These are phyloP conservation scores for Leccinum aurantiacum DNA, from an alignment of 768 basidiomycete genomes.

Conservation along the genomic window DNA sequence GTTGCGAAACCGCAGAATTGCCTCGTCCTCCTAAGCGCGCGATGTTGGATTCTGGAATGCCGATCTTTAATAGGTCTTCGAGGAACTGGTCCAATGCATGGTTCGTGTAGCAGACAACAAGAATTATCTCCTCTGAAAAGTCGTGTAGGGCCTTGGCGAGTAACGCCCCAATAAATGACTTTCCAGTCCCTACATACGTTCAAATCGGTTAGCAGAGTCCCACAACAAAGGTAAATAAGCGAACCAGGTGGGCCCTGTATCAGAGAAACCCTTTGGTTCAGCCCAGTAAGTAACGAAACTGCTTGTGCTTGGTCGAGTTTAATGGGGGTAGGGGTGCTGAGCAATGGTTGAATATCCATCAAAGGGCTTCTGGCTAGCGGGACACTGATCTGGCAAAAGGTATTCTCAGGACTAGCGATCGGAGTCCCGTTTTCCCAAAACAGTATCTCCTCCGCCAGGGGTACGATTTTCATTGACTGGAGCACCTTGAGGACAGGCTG, in stretches of 20 bases:
- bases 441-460: conserved; percentile 51
- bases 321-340: conserved; percentile 42
- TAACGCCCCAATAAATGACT: conserved; percentile 68
- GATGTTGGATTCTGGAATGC: conserved; percentile 49
- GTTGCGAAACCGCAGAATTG: conserved; percentile 43
- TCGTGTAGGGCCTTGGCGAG: conserved; percentile 59
- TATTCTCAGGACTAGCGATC: conserved; percentile 11
- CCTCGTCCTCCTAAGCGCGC: conserved; percentile 59
- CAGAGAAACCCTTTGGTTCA: conserved; percentile 56
- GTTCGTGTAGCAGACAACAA: conserved; percentile 72
- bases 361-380: conserved; percentile 33
- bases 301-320: conserved; percentile 52
- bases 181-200: conserved; percentile 56
- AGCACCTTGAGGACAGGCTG: conserved; percentile 61
- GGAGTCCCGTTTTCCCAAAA: conserved; percentile 44
- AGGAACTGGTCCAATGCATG: conserved; percentile 73
- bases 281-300: conserved; percentile 45
- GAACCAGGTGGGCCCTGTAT: conserved; percentile 74
- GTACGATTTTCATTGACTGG: conserved; percentile 44
- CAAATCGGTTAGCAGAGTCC: not conserved
- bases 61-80: conserved; percentile 58
- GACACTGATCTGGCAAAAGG: conserved; percentile 26
- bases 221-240: conserved; percentile 9
- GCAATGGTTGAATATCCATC: conserved; percentile 40
- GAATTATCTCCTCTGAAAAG: conserved; percentile 44